Base-by-base conservation (phyloP, 208 protist species). In the Leishmania aethiopica region DNA sequence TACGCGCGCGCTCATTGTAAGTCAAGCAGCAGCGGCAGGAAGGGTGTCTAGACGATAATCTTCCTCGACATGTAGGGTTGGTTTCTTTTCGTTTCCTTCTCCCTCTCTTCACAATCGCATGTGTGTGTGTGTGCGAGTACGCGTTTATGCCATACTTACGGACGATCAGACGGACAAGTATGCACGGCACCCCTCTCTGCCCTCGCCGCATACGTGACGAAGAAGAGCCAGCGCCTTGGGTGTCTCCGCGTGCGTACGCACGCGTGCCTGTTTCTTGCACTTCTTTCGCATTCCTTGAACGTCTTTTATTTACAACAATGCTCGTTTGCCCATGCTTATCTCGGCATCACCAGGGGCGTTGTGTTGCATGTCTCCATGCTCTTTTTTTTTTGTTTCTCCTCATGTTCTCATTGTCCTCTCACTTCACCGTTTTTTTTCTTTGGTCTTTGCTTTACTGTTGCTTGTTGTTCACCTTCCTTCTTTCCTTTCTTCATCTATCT, bases 221-320 rank as follows among this genome's bases (percentile, higher is more conserved):
- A 67, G 32, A 40, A 25, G n/a, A 67, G 10, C 57, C 51, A 55
- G 51, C 51, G 22, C 49, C 35, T 57, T 70, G 0, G 3, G 17
- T 82, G 25, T 76, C 49, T 69, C 45, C 37, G 37, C 64, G 55
- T 60, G 32, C 47, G 53, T 22, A 32, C 45, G n/a, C 62, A 22
- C 62, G 62, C 40, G 8, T 67, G 62, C 45, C 42, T 37, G 62
- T 71, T 75, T 83, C 35, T 75, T 84, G 57, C 47, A 70, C 59
- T 15, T 62, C 80, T 69, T 40, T 60, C 57, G 22, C 45, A 4
- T 45, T 42, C 45, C 59, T 8, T 25, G 32, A 2, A 28, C 37
- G n/a, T 60, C 4, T 32, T 32, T 32, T 62, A 32, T 62, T 25
- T 3, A 13, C 0, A 32, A 32, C 17, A 10, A 25, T 62, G 4